A percentile compares a stretch with the other conserved stretches of the same genome.
Conservation (phyloP, 148 eudicot species). For the Euryodendron excelsum region DNA sequence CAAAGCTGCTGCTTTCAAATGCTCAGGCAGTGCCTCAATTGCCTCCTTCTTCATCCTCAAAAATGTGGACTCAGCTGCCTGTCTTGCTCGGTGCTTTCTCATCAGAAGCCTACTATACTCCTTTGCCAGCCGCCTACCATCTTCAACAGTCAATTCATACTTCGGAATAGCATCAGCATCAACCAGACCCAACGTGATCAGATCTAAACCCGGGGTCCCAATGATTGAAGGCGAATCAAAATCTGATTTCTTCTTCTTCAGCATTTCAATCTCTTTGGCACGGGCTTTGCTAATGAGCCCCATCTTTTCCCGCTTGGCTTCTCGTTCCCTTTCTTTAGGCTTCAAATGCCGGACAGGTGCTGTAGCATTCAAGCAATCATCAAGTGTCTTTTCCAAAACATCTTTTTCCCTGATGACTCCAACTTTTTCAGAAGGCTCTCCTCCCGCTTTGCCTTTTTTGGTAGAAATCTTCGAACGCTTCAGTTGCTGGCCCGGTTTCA, state of each 20-base stretch:
- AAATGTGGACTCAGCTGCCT: slow-evolving; percentile 67
- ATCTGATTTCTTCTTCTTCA: slow-evolving; percentile 55
- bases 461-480: slow-evolving; percentile 51
- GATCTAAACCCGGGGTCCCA: slow-evolving; percentile 75
- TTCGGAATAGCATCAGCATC: slow-evolving; percentile 70
- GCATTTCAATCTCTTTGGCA: slow-evolving; percentile 50
- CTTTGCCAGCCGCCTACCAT: slow-evolving; percentile 79
- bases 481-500: slow-evolving; percentile 50
- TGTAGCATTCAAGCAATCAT: slow-evolving; percentile 53
- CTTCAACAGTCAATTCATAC: slow-evolving; percentile 82
- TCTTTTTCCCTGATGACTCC: slow-evolving; percentile 36
- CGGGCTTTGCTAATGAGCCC: slow-evolving; percentile 74
- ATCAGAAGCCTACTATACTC: slow-evolving; percentile 89
- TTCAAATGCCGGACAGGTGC: slow-evolving; percentile 63
- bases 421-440: slow-evolving; percentile 19
- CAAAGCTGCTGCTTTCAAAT: slow-evolving; percentile 68
- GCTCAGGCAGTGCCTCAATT: slow-evolving; percentile 83
- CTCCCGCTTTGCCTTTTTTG: slow-evolving; percentile 43
- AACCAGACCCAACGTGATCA: slow-evolving; percentile 67
- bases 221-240: slow-evolving; percentile 33
- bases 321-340: slow-evolving; percentile 62
- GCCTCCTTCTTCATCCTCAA: slow-evolving; percentile 88
- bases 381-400: slow-evolving; percentile 56
- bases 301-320: slow-evolving; percentile 76
- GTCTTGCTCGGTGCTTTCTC: slow-evolving; percentile 81